phyloP scores from a whole-genome alignment of 2,329 filamentous ascomycete species.

The Chrysoporthe cubensis region DNA sequence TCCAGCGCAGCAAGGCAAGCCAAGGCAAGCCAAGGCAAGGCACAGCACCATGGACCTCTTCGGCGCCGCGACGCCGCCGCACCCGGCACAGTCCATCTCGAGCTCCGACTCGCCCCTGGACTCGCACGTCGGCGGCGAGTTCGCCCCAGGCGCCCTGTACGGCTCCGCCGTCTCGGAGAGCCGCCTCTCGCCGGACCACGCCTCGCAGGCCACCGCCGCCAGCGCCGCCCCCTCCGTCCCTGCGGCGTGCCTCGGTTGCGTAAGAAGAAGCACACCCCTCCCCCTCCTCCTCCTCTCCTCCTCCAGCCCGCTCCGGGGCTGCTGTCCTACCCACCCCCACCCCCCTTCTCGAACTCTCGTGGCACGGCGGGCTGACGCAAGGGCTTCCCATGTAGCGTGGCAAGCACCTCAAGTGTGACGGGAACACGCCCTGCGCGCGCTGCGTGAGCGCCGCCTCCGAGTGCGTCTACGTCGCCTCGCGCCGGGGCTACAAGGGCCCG shows the following conservation, averaged over 20 bases:
- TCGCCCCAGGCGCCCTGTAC: slow-evolving; percentile 27
- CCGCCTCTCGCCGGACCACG: slow-evolving; percentile 17
- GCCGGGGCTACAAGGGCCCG: slow-evolving; percentile 74
- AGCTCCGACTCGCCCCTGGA: slow-evolving; percentile 26
- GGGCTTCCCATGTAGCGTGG: slow-evolving; percentile 46
- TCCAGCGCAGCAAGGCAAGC: too few relatives aligned
- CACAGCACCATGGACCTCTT: slow-evolving; percentile 23
- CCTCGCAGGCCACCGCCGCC: slow-evolving; percentile 15
- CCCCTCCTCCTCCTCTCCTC: slow-evolving; percentile 18
- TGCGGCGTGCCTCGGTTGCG: slow-evolving; percentile 60
- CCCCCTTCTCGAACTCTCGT: background rate
- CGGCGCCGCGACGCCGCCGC: slow-evolving; percentile 12
- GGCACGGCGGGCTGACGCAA: slow-evolving; percentile 20
- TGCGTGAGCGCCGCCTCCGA: slow-evolving; percentile 58
- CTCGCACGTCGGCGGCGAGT: slow-evolving; percentile 26
- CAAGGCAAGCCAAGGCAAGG: background rate
- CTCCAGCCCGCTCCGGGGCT: too few relatives aligned
- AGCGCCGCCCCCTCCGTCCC: slow-evolving; percentile 42
- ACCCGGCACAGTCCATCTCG: slow-evolving; percentile 18
- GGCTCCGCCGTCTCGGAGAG: slow-evolving; percentile 32
- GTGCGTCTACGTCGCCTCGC: slow-evolving; percentile 75
- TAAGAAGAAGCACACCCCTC: slow-evolving; percentile 42
- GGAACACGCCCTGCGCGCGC: slow-evolving; percentile 69
- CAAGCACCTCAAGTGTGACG: slow-evolving; percentile 80
- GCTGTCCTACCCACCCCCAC: background rate